phyloP scores from a whole-genome alignment of 169 alveolate species.

The Eimeria maxima region DNA sequence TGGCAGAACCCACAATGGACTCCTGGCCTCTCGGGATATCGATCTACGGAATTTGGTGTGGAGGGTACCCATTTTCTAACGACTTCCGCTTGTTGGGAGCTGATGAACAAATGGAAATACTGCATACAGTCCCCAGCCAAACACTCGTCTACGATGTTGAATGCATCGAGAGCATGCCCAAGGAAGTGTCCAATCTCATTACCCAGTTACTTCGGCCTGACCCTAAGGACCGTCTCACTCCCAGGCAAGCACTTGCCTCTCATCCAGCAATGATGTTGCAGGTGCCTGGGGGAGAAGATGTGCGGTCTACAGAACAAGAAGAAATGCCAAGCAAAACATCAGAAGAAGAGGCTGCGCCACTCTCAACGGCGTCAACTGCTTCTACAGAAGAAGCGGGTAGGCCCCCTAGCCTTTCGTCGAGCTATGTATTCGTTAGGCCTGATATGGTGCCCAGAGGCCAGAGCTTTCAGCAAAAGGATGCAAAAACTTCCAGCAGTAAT shows the following conservation, averaged over 20 bases:
- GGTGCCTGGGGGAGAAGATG: neutral
- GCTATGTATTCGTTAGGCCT: neutral
- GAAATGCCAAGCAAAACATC: neutral
- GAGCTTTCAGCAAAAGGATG: constrained; percentile 13
- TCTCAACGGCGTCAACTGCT: neutral
- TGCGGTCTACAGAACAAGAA: neutral
- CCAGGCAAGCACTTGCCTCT: constrained; percentile 18
- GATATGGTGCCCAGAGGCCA: neutral
- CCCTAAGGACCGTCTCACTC: constrained; percentile 33
- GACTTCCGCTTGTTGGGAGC: neutral
- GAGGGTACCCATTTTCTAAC: neutral
- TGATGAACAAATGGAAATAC: neutral
- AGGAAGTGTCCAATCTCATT: constrained; percentile 5
- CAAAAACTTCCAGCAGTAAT: neutral
- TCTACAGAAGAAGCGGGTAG: neutral
- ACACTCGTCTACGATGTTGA: neutral
- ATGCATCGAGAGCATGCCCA: neutral
- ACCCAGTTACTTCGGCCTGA: neutral
- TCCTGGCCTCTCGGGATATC: constrained; percentile 80
- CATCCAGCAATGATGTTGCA: constrained; percentile 36
- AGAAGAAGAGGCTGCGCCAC: neutral
- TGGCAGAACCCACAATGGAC: neutral
- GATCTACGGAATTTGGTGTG: constrained; percentile 64
- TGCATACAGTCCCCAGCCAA: neutral
- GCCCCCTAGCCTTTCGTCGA: constrained; percentile 35